phyloP scores from a whole-genome alignment of 1,139 yeast genomes.

The Sugiyamaella novakii region DNA sequence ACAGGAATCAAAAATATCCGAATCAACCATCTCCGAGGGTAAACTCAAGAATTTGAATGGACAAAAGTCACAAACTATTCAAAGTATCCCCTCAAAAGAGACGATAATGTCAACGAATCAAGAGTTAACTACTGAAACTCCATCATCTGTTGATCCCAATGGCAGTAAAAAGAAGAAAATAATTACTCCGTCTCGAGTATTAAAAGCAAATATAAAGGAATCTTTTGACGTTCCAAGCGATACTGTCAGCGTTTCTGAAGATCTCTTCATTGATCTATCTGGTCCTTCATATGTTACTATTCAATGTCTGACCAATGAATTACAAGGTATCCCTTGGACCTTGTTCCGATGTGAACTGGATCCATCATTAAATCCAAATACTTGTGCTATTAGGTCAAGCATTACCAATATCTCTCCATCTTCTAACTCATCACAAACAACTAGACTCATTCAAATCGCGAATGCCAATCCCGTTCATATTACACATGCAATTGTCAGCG shows the following conservation, averaged over 20 bases:
- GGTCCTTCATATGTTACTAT: conserved; percentile 24
- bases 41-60: conserved; percentile 8
- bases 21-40: not conserved
- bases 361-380: conserved; percentile 24
- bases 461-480: conserved; percentile 28
- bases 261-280: conserved; percentile 5
- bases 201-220: conserved; percentile 9
- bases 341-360: conserved; percentile 27
- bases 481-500: conserved; percentile 32
- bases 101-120: not conserved
- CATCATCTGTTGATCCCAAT: not conserved
- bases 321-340: conserved; percentile 28
- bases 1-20: not conserved
- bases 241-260: conserved; percentile 10
- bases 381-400: conserved; percentile 27
- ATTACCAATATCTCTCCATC: conserved; percentile 23
- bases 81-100: not conserved
- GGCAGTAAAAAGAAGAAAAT: not conserved
- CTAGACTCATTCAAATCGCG: conserved; percentile 23
- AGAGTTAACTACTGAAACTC: not conserved
- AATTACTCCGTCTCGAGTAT: not conserved
- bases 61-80: not conserved
- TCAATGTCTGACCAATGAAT: conserved; percentile 19
- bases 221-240: conserved; percentile 11
- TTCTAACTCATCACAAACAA: conserved; percentile 1